A percentile compares a stretch with the other conserved stretches of the same genome.
phyloP scores from a whole-genome alignment of 2,329 filamentous ascomycete species.

The Ceratocystis huliohia region DNA sequence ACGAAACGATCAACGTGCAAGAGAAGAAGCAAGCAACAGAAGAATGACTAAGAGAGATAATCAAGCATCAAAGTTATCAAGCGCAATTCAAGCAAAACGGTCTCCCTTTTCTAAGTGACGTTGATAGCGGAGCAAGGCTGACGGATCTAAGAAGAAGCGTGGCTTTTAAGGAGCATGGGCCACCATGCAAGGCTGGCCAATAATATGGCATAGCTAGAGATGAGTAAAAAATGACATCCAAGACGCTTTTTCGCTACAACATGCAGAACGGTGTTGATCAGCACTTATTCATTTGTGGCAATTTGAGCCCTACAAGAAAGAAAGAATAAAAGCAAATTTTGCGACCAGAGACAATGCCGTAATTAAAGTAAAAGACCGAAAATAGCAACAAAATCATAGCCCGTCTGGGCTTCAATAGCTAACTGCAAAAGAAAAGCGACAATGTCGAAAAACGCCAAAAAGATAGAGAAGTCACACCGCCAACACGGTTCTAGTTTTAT shows the following conservation, averaged over 20 bases:
- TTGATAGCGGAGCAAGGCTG: slow-evolving; percentile 10
- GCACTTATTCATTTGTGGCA: background rate
- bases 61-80: background rate
- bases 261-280: background rate
- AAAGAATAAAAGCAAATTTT: background rate
- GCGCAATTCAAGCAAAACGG: background rate
- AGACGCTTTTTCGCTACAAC: background rate
- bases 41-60: background rate
- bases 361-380: background rate
- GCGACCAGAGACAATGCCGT: background rate
- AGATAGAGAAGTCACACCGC: background rate
- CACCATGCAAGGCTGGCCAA: slow-evolving; percentile 10
- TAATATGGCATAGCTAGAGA: background rate
- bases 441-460: background rate
- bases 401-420: background rate
- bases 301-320: background rate
- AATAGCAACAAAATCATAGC: background rate
- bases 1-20: background rate
- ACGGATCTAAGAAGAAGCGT: slow-evolving; percentile 9
- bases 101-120: background rate
- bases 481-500: slow-evolving; percentile 1
- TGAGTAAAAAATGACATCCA: background rate
- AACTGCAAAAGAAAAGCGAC: background rate
- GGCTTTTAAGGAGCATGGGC: slow-evolving; percentile 12
- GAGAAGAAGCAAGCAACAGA: background rate